Evolutionary conservation across 2,329 filamentous ascomycete genomes (phyloP).

Genomic region (Albophoma yamanashiensis): DNA sequence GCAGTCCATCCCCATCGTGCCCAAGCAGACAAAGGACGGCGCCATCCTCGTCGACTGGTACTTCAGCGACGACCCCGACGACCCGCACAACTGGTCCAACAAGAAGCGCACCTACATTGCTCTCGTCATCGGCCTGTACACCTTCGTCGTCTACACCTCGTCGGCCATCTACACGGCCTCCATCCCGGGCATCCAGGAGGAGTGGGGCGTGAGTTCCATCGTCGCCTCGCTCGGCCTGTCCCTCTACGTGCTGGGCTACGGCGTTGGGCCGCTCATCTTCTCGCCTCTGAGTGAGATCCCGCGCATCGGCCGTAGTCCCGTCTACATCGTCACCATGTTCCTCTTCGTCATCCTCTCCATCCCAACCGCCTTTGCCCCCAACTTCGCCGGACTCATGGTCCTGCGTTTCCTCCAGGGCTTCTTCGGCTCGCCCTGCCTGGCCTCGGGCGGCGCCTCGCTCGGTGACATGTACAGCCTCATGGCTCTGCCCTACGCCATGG

Average conservation of each 20-base stretch:
- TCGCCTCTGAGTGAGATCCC: slow-evolving; percentile 59
- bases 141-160: slow-evolving; percentile 46
- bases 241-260: slow-evolving; percentile 54
- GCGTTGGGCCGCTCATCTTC: slow-evolving; percentile 54
- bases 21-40: slow-evolving; percentile 37
- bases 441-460: slow-evolving; percentile 43
- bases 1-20: slow-evolving; percentile 37
- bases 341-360: slow-evolving; percentile 58
- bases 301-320: slow-evolving; percentile 53
- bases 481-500: slow-evolving; percentile 46
- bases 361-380: slow-evolving; percentile 50
- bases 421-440: slow-evolving; percentile 55
- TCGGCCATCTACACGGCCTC: slow-evolving; percentile 37
- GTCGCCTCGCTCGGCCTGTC: slow-evolving; percentile 47
- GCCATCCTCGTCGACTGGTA: slow-evolving; percentile 43
- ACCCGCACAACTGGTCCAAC: slow-evolving; percentile 45
- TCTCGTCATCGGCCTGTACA: slow-evolving; percentile 42
- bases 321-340: slow-evolving; percentile 57
- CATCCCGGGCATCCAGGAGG: slow-evolving; percentile 33
- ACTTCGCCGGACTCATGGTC: slow-evolving; percentile 53
- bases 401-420: slow-evolving; percentile 55
- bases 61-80: slow-evolving; percentile 40
- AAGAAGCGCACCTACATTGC: slow-evolving; percentile 29
- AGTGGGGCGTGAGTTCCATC: slow-evolving; percentile 40
- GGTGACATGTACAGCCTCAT: slow-evolving; percentile 44